phyloP scores from a whole-genome alignment of 257 asterid species.

The Solanum ahanhuiri region DNA sequence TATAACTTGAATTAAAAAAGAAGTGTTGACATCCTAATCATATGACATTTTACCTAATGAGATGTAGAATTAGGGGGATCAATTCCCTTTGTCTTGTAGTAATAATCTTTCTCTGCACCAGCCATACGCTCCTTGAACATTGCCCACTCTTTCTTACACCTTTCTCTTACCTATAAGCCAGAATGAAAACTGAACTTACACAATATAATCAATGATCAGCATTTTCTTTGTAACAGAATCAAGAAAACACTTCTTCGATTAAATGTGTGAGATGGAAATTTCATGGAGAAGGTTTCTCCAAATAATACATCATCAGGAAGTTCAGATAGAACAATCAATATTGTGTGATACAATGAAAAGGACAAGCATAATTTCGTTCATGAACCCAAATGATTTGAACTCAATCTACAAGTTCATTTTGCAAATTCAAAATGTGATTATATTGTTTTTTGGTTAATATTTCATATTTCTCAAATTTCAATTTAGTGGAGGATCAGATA shows the following conservation, averaged over 20 bases:
- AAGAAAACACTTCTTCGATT: background rate
- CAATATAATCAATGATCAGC: background rate
- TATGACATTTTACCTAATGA: conserved; percentile 11
- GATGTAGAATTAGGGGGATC: conserved; percentile 46
- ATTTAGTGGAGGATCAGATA: background rate
- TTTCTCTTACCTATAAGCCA: conserved; percentile 51
- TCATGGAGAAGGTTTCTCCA: background rate
- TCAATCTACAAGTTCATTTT: background rate
- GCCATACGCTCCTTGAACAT: conserved; percentile 64
- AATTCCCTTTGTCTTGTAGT: conserved; percentile 38
- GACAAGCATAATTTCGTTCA: background rate
- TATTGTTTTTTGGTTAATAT: background rate
- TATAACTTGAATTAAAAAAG: background rate
- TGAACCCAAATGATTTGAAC: background rate
- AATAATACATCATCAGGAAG: background rate
- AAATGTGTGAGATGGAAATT: background rate
- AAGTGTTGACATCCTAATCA: background rate
- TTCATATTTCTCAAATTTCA: background rate
- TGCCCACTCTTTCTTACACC: conserved; percentile 72
- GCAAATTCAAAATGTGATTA: background rate
- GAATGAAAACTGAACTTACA: background rate
- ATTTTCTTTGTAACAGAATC: background rate
- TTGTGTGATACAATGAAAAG: background rate
- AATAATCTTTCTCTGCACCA: conserved; percentile 66
- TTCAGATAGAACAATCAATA: background rate